Percentiles rank a stretch among this genome's conserved stretches.
phyloP scores from a whole-genome alignment of 345 rosid genomes.

The Brassica nigra region DNA sequence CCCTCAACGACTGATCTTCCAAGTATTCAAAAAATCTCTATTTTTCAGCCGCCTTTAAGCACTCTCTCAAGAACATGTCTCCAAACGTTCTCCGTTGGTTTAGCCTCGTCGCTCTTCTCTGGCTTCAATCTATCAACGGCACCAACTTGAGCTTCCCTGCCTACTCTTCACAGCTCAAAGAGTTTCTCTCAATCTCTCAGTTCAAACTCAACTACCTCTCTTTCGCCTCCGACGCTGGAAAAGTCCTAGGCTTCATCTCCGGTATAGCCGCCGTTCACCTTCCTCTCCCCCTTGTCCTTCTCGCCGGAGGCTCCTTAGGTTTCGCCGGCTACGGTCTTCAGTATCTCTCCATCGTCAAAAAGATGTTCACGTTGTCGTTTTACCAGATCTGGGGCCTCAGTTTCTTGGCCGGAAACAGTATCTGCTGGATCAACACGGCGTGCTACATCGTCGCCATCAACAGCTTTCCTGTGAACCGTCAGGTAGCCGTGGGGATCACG shows the following conservation, averaged over 20 bases:
- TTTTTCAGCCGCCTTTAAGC: neutral
- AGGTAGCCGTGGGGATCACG: constrained; percentile 67
- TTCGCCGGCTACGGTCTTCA: constrained; percentile 77
- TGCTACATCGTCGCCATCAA: constrained; percentile 56
- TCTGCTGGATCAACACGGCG: constrained; percentile 96
- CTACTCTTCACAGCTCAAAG: constrained; percentile 83
- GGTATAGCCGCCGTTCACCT: constrained; percentile 74
- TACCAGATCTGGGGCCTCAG: constrained; percentile 58
- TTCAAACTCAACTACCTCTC: constrained; percentile 81
- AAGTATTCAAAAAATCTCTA: neutral
- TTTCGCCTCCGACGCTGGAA: constrained; percentile 90
- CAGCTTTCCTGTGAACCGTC: constrained; percentile 57
- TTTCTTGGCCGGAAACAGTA: constrained; percentile 83
- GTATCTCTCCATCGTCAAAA: constrained; percentile 57
- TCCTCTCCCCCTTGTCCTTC: constrained; percentile 74
- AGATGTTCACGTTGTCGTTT: constrained; percentile 53
- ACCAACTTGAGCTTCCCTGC: constrained; percentile 87
- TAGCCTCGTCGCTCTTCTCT: constrained; percentile 67
- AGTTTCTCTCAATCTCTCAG: constrained; percentile 69
- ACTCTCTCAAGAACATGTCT: constrained; percentile 42
- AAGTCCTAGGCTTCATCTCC: constrained; percentile 76
- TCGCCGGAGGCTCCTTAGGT: constrained; percentile 66
- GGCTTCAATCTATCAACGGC: constrained; percentile 82
- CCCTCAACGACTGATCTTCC: neutral
- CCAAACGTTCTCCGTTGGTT: constrained; percentile 58